Base-by-base conservation (phyloP, 2,329 filamentous ascomycete genomes). In the Fusarium circinatum region DNA sequence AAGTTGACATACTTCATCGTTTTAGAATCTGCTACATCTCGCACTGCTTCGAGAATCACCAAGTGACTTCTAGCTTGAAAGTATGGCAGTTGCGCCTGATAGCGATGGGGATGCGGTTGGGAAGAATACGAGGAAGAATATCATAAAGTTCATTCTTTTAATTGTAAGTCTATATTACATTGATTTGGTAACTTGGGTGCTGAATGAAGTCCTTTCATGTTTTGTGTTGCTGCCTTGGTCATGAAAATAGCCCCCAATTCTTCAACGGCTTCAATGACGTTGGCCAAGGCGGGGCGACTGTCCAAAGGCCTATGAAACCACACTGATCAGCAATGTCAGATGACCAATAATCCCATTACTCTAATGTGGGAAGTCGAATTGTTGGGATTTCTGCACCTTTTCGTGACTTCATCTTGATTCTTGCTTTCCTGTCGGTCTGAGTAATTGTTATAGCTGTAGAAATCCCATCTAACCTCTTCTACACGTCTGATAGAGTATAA, bases 101-200 rank as follows among this genome's bases (percentile, higher is more conserved):
- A 22, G 26, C 20, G 45, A 30, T 3, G 22, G 4, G 10, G 45
- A 30, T 12, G 13, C 20, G 6, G 10, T 8, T 48, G 45, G 20
- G 10, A 6, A 48, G 3, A 30, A 6, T 6, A 22, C 4, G 8
- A n/a, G 10, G 20, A 22, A 22, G 45, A n/a, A 48, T 5, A 48
- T 17, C 11, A 8, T 30, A 4, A 30, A 6, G 1, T 48, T 48
- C 7, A 26, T 26, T 20, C 1, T 14, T 20, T 13, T 10, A 10
- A 10, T 14, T 20, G 0, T 0, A n/a, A n/a, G n/a, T n/a, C n/a
- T n/a, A 6, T 18, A 26, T 10, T 26, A 4, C 8, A 12, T 17
- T 42, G 14, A 24, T 24, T 24, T 24, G 14, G 41, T 7, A 9
- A 4, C 15, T 17, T 9, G 6, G 6, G n/a, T 11, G 41, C 9